phyloP scores from a whole-genome alignment of 2,329 filamentous ascomycete species.

The Didymella exigua region DNA sequence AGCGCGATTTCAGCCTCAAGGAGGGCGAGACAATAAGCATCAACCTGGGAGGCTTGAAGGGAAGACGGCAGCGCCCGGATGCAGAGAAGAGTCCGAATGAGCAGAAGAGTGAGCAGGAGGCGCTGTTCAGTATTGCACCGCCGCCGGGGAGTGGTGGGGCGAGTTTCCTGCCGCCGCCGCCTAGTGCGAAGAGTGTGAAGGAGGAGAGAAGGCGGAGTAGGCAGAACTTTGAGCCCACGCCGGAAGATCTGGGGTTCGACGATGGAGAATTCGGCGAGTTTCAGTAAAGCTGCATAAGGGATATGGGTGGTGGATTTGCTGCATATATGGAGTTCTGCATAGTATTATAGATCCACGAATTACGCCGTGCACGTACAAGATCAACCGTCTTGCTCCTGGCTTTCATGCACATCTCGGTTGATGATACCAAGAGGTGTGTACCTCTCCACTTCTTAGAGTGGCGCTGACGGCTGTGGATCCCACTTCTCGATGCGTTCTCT shows the following conservation, averaged over 20 bases:
- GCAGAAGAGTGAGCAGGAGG: conserved; percentile 50
- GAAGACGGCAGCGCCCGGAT: conserved; percentile 50
- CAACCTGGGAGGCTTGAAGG: conserved; percentile 67
- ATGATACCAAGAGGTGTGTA: neutral
- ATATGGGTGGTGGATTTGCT: conserved; percentile 4
- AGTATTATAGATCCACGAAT: conserved; percentile 16
- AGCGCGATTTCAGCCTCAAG: conserved; percentile 82
- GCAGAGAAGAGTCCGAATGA: conserved; percentile 48
- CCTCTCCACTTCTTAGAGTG: too few species aligned
- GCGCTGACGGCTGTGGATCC: neutral
- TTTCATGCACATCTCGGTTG: neutral
- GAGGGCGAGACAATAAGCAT: conserved; percentile 89
- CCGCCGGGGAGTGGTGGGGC: conserved; percentile 59
- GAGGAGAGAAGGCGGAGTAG: conserved; percentile 62
- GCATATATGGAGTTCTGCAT: conserved; percentile 26
- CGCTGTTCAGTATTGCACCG: conserved; percentile 75
- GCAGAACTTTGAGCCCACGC: conserved; percentile 51
- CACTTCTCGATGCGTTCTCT: neutral
- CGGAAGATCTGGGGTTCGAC: conserved; percentile 76
- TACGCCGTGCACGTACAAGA: neutral
- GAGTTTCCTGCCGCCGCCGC: conserved; percentile 68
- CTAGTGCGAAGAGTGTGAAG: conserved; percentile 66
- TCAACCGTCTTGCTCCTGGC: neutral
- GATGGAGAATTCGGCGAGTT: conserved; percentile 91
- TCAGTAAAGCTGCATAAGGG: conserved; percentile 47